Conservation (phyloP, 2,329 filamentous ascomycete genomes). For the Ilyonectria sp. region DNA sequence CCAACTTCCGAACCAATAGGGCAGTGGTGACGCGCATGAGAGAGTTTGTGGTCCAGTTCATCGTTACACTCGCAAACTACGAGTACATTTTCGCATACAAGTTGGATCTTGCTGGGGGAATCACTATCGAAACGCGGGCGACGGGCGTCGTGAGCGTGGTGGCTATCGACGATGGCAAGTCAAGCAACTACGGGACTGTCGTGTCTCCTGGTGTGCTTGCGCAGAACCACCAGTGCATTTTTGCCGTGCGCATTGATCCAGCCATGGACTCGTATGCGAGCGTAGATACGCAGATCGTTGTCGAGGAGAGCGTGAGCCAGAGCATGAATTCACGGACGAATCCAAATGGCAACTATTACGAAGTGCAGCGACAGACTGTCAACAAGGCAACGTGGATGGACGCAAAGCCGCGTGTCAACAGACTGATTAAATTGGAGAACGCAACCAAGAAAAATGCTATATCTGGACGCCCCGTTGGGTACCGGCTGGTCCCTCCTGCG, state of each 20-base stretch:
- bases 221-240: conserved; percentile 80
- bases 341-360: conserved; percentile 74
- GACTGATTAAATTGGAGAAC: conserved; percentile 65
- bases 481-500: conserved; percentile 62
- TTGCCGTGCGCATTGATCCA: conserved; percentile 76
- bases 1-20: conserved; percentile 75
- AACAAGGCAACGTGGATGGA: conserved; percentile 64
- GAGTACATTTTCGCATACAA: conserved; percentile 71
- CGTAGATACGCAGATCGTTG: conserved; percentile 65
- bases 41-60: conserved; percentile 77
- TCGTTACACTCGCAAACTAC: conserved; percentile 80
- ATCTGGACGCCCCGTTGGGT: conserved; percentile 65
- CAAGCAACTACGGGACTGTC: conserved; percentile 70
- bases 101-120: conserved; percentile 74
- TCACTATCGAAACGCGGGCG: conserved; percentile 74
- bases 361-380: conserved; percentile 64
- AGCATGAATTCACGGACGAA: conserved; percentile 67
- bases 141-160: conserved; percentile 77
- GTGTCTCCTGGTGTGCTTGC: conserved; percentile 76
- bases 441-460: conserved; percentile 60
- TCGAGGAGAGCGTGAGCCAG: conserved; percentile 55
- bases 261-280: conserved; percentile 67
- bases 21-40: conserved; percentile 73
- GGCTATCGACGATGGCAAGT: conserved; percentile 70
- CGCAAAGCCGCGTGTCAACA: conserved; percentile 68